Conservation (phyloP, 2,329 filamentous ascomycete genomes). For the Tolypocladium capitatum region DNA sequence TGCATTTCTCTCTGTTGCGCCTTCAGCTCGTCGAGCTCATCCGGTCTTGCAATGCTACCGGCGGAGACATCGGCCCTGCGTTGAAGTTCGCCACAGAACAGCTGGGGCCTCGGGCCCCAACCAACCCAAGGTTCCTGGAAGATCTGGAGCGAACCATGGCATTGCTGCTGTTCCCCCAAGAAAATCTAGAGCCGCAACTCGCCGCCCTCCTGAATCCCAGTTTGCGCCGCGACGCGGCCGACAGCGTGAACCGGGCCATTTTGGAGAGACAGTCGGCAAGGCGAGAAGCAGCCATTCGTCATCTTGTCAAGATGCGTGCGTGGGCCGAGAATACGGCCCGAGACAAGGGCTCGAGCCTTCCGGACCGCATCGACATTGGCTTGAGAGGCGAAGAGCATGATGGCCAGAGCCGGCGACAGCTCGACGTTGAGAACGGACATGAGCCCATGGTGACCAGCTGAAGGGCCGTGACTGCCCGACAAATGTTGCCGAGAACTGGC, state of each 20-base stretch:
- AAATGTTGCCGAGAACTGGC: not conserved
- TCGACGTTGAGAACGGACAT: slow-evolving; percentile 25
- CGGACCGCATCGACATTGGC: slow-evolving; percentile 23
- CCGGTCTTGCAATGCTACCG: slow-evolving; percentile 52
- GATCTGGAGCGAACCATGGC: slow-evolving; percentile 91
- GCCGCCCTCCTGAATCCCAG: slow-evolving; percentile 65
- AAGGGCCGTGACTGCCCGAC: slow-evolving; percentile 4
- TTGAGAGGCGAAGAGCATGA: slow-evolving; percentile 23
- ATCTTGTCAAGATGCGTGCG: slow-evolving; percentile 66
- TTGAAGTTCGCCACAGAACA: slow-evolving; percentile 79
- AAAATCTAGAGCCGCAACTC: slow-evolving; percentile 63
- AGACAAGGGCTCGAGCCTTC: slow-evolving; percentile 16
- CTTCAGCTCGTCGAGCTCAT: slow-evolving; percentile 93
- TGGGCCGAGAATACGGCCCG: slow-evolving; percentile 65
- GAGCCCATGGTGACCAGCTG: slow-evolving; percentile 41
- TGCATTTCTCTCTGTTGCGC: slow-evolving; percentile 83
- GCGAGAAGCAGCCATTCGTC: slow-evolving; percentile 69
- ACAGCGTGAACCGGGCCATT: slow-evolving; percentile 80
- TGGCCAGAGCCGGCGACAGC: slow-evolving; percentile 9
- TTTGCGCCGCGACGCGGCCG: slow-evolving; percentile 72
- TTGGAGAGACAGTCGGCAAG: slow-evolving; percentile 58
- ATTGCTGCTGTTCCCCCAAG: slow-evolving; percentile 74
- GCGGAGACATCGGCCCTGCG: slow-evolving; percentile 64
- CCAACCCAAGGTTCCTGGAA: slow-evolving; percentile 65
- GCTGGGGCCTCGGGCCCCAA: slow-evolving; percentile 74